phyloP scores from a whole-genome alignment of 495 filamentous ascomycete species.

The Elaphomyces granulatus region DNA sequence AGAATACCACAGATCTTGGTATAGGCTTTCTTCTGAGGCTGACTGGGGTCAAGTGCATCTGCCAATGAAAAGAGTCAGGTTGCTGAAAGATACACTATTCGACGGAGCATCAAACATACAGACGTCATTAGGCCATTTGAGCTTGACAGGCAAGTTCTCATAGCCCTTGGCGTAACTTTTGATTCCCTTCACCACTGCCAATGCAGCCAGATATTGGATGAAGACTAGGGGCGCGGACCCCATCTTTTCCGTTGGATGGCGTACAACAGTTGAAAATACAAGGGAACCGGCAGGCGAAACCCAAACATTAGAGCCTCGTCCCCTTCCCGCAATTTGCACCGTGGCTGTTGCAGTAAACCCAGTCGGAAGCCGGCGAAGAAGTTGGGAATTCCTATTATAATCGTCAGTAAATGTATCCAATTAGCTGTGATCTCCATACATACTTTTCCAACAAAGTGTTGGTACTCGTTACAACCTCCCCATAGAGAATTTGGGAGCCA shows the following conservation, averaged over 20 bases:
- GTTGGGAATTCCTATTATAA: conserved; percentile 54
- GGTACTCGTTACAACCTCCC: conserved; percentile 86
- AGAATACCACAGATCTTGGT: conserved; percentile 93
- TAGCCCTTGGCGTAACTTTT: conserved; percentile 67
- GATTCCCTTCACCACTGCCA: conserved; percentile 82
- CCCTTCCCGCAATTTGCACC: conserved; percentile 78
- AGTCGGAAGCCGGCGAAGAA: conserved; percentile 60
- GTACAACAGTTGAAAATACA: conserved; percentile 74
- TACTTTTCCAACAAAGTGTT: conserved; percentile 92
- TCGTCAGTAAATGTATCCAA: no score
- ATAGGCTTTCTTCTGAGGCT: conserved; percentile 45
- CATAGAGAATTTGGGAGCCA: conserved; percentile 71
- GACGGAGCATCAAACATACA: conserved; percentile 35
- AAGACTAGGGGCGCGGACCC: conserved; percentile 75
- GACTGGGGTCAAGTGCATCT: conserved; percentile 60
- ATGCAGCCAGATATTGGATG: conserved; percentile 80
- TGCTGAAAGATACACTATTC: no score
- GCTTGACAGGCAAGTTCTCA: conserved; percentile 55
- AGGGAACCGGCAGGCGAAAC: conserved; percentile 77
- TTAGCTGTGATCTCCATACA: no score
- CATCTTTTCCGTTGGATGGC: conserved; percentile 58
- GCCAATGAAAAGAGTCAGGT: no score
- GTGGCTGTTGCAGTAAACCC: conserved; percentile 90
- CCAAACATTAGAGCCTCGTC: conserved; percentile 89
- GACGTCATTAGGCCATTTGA: conserved; percentile 98